phyloP scores from a whole-genome alignment of 495 filamentous ascomycete genomes.

The Hypoxylon perforatum region DNA sequence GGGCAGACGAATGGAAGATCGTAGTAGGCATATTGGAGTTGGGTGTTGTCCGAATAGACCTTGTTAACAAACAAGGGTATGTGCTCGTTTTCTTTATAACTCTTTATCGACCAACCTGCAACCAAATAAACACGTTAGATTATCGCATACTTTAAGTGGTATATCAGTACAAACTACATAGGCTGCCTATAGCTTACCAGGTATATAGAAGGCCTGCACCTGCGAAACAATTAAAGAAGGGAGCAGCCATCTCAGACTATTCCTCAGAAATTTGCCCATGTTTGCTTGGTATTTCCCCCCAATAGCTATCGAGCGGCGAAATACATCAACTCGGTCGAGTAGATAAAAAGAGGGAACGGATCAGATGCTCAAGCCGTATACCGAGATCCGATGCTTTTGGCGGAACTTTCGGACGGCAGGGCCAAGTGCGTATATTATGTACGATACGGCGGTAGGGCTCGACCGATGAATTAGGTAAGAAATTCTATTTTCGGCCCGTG shows the following conservation, averaged over 20 bases:
- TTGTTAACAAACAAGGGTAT: slow-evolving; percentile 96
- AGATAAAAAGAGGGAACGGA: not conserved
- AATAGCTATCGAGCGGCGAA: slow-evolving; percentile 24
- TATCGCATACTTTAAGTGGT: slow-evolving; percentile 3
- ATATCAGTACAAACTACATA: not conserved
- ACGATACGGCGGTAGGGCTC: not conserved
- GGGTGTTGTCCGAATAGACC: slow-evolving; percentile 90
- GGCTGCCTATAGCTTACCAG: slow-evolving; percentile 62
- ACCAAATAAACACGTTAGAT: slow-evolving; percentile 23
- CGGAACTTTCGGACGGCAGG: not conserved
- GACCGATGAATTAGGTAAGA: not conserved
- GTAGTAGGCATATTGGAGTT: slow-evolving; percentile 93
- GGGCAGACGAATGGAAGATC: slow-evolving; percentile 94
- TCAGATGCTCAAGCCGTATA: slow-evolving; percentile 9
- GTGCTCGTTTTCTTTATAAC: slow-evolving; percentile 80
- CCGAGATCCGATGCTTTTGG: slow-evolving; percentile 10
- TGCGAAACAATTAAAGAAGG: slow-evolving; percentile 45
- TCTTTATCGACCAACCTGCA: slow-evolving; percentile 79
- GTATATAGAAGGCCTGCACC: slow-evolving; percentile 79
- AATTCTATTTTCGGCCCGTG: slow-evolving; percentile 25
- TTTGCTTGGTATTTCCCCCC: slow-evolving; percentile 34
- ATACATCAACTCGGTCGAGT: slow-evolving; percentile 38
- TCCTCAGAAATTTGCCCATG: slow-evolving; percentile 44
- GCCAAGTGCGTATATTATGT: too few species aligned
- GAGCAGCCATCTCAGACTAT: slow-evolving; percentile 44